Percentiles rank a stretch among this genome's conserved stretches.
These are phyloP conservation scores for Monosporascus sp. DNA, from an alignment of 2,329 filamentous ascomycete species.

Conservation along the genomic window DNA sequence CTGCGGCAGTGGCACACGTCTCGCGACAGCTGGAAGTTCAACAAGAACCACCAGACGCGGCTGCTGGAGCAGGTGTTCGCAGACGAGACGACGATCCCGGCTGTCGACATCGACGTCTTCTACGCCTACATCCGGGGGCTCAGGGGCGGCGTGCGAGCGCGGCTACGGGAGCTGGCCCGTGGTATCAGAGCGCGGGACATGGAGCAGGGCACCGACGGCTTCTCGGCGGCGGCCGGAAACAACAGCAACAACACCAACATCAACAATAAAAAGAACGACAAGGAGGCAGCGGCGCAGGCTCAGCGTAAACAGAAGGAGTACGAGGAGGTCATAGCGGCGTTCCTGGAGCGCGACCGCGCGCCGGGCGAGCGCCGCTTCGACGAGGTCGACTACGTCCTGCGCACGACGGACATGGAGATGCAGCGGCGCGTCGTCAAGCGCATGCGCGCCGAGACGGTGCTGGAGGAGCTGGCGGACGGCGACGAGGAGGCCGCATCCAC, in stretches of 20 bases:
- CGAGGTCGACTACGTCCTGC: slow-evolving; percentile 47
- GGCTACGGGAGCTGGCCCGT: slow-evolving; percentile 62
- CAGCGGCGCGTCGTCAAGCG: slow-evolving; percentile 55
- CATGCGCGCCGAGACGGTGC: slow-evolving; percentile 56
- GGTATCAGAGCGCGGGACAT: slow-evolving; percentile 55
- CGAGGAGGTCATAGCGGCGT: slow-evolving; percentile 48
- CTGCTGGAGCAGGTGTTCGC: slow-evolving; percentile 80
- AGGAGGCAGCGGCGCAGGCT: slow-evolving; percentile 30
- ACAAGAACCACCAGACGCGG: slow-evolving; percentile 85
- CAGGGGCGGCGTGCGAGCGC: slow-evolving; percentile 67
- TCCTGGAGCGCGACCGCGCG: slow-evolving; percentile 31
- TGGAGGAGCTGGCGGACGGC: slow-evolving; percentile 49
- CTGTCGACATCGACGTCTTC: slow-evolving; percentile 63
- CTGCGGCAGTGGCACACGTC: slow-evolving; percentile 69
- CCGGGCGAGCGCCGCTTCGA: slow-evolving; percentile 45
- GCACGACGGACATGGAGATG: slow-evolving; percentile 46
- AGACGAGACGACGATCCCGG: slow-evolving; percentile 62
- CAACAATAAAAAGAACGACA: slow-evolving; percentile 9
- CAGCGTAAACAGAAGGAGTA: slow-evolving; percentile 51
- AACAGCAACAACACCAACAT: background rate
- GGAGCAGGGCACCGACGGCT: slow-evolving; percentile 42
- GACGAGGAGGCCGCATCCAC: slow-evolving; percentile 34
- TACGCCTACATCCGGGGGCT: slow-evolving; percentile 75
- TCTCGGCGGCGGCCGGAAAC: slow-evolving; percentile 39
- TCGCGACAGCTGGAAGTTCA: slow-evolving; percentile 83